A percentile compares a stretch with the other conserved stretches of the same genome.
Evolutionary conservation across 768 basidiomycete genomes (phyloP).

Genomic region (Fistulinella prunicolor): DNA sequence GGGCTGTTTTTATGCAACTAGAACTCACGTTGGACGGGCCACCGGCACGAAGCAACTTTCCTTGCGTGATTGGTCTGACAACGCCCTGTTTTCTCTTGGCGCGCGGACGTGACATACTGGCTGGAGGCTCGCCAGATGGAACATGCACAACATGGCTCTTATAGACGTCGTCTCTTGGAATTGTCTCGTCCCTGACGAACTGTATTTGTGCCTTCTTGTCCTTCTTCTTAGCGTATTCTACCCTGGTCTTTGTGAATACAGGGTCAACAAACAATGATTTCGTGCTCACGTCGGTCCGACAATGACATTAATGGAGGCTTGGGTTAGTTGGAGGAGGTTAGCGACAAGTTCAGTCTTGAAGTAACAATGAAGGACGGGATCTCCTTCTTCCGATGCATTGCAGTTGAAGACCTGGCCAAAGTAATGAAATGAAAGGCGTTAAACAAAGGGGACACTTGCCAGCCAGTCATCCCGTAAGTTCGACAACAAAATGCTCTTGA

Average conservation of each 20-base stretch:
- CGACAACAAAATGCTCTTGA: slow-evolving; percentile 83
- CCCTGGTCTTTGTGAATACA: slow-evolving; percentile 41
- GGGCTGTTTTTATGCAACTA: neutral
- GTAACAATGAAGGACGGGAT: slow-evolving; percentile 84
- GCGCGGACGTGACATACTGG: slow-evolving; percentile 77
- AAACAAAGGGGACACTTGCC: slow-evolving; percentile 41
- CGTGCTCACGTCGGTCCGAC: slow-evolving; percentile 72
- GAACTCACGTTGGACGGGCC: slow-evolving; percentile 61
- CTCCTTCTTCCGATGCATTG: slow-evolving; percentile 84
- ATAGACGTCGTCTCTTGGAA: slow-evolving; percentile 77
- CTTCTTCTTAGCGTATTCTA: slow-evolving; percentile 95
- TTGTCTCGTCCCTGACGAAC: slow-evolving; percentile 84
- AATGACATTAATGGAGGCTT: slow-evolving; percentile 66
- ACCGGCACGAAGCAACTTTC: slow-evolving; percentile 74
- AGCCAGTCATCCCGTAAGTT: slow-evolving; percentile 94
- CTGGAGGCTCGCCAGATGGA: slow-evolving; percentile 80
- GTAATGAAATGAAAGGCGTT: slow-evolving; percentile 4
- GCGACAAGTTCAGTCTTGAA: slow-evolving; percentile 96
- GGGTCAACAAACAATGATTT: neutral
- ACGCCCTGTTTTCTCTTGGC: slow-evolving; percentile 87
- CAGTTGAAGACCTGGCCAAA: slow-evolving; percentile 67
- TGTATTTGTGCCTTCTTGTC: slow-evolving; percentile 89
- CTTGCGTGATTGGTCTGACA: slow-evolving; percentile 80
- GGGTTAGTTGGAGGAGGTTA: slow-evolving; percentile 77
- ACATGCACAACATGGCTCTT: slow-evolving; percentile 93